phyloP scores from a whole-genome alignment of 768 basidiomycete species.

The Podaxis carcinomalis region DNA sequence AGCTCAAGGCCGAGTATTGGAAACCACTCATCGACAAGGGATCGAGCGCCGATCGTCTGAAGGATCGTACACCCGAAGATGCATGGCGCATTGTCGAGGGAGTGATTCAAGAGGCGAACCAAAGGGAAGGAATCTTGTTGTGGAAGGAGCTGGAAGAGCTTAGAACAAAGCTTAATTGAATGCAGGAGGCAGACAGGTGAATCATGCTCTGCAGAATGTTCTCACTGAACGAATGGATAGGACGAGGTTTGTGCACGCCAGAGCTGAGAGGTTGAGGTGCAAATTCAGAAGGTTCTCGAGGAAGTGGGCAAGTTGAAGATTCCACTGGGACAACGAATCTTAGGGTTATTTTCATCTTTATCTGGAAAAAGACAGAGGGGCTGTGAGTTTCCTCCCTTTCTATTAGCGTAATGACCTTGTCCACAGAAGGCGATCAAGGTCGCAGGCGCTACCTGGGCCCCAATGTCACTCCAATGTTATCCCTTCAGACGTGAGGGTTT shows the following conservation, averaged over 20 bases:
- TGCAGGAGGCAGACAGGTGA: not conserved
- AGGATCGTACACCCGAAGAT: too few relatives aligned
- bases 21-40: too few relatives aligned
- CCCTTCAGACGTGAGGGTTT: too few relatives aligned
- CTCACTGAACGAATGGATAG: slow-evolving; percentile 12
- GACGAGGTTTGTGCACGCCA: not conserved
- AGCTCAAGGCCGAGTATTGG: not conserved
- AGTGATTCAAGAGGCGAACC: too few relatives aligned
- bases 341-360: not conserved
- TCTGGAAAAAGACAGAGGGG: slow-evolving; percentile 2
- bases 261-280: slow-evolving; percentile 8
- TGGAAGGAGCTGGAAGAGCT: too few relatives aligned
- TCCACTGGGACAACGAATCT: slow-evolving; percentile 6
- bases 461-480: not conserved
- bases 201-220: slow-evolving; percentile 10
- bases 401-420: not conserved
- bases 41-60: too few relatives aligned
- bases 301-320: slow-evolving; percentile 14
- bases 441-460: not conserved
- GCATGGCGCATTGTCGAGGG: too few relatives aligned
- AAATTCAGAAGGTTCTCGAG: slow-evolving; percentile 18
- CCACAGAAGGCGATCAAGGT: slow-evolving; percentile 6
- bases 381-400: not conserved
- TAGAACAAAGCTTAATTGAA: too few relatives aligned
- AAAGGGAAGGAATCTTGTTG: too few relatives aligned